Percentiles rank a stretch among this genome's conserved stretches.
Conservation (phyloP, 805 yeast genomes). For the Candida piceae region DNA sequence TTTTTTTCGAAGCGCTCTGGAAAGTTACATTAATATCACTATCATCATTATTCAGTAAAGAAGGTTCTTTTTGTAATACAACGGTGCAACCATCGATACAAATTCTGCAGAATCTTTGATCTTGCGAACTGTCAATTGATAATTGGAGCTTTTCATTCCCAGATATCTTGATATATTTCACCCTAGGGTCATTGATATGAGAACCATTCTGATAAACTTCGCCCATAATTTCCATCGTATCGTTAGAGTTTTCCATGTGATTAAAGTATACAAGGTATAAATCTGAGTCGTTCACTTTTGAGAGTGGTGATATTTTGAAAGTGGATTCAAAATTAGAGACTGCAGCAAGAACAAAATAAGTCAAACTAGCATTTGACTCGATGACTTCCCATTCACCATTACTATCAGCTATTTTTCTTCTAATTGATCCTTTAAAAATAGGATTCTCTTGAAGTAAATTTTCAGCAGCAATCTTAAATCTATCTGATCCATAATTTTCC, state of each 20-base stretch:
- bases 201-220: conserved; percentile 52
- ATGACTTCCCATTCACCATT: conserved; percentile 5
- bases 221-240: conserved; percentile 50
- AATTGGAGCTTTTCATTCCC: conserved; percentile 14
- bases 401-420: conserved; percentile 4
- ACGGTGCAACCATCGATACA: conserved; percentile 66
- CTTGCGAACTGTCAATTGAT: too few relatives aligned
- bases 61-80: too few relatives aligned
- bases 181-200: conserved; percentile 47
- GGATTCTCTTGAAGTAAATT: conserved; percentile 47
- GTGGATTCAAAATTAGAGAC: conserved; percentile 53
- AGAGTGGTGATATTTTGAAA: conserved; percentile 59
- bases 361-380: conserved; percentile 36
- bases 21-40: not conserved
- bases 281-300: conserved; percentile 37
- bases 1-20: not conserved
- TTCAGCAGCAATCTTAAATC: conserved; percentile 69
- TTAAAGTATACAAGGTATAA: conserved; percentile 46
- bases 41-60: too few relatives aligned
- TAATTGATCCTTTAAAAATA: conserved; percentile 42
- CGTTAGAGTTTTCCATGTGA: conserved; percentile 24
- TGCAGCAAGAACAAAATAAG: conserved; percentile 56
- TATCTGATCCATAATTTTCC: conserved; percentile 47
- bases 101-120: conserved; percentile 47
- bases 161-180: conserved; percentile 37